These are phyloP conservation scores for Postia placenta DNA, from an alignment of 768 basidiomycete species.

Conservation along the genomic window DNA sequence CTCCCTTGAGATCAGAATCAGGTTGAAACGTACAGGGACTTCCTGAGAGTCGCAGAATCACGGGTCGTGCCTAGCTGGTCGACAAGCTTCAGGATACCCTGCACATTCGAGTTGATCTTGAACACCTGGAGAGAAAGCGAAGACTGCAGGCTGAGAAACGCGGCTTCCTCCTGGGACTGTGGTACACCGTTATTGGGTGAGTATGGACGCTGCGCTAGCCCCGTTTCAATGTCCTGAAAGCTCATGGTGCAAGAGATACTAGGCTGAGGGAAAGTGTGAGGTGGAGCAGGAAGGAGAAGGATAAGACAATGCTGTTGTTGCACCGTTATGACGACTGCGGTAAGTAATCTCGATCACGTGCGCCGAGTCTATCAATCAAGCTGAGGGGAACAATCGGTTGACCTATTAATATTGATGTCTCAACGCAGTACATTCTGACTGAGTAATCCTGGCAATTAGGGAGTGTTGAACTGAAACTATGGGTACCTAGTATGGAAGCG, in stretches of 20 bases:
- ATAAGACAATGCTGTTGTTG: too few relatives aligned
- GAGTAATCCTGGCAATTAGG: too few relatives aligned
- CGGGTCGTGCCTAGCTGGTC: slow-evolving; percentile 85
- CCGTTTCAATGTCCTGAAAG: slow-evolving; percentile 46
- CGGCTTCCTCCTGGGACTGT: slow-evolving; percentile 55
- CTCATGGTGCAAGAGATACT: slow-evolving; percentile 30
- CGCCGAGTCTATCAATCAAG: too few relatives aligned
- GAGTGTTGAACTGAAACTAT: too few relatives aligned
- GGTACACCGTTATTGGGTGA: slow-evolving; percentile 22
- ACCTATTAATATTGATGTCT: too few relatives aligned
- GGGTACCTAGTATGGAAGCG: too few relatives aligned
- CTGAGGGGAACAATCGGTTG: too few relatives aligned
- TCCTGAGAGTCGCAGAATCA: slow-evolving; percentile 76
- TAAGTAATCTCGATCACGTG: too few relatives aligned
- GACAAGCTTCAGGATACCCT: slow-evolving; percentile 93
- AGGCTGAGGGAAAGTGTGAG: not conserved
- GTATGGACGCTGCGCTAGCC: slow-evolving; percentile 27
- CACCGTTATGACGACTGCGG: too few relatives aligned
- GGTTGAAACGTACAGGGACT: slow-evolving; percentile 65
- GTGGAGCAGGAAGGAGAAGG: too few relatives aligned
- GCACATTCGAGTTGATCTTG: slow-evolving; percentile 98
- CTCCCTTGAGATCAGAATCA: not conserved
- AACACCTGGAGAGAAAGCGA: slow-evolving; percentile 90
- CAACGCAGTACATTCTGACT: too few relatives aligned
- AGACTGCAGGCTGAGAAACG: slow-evolving; percentile 70